Evolutionary conservation across 129 eudicot species (phyloP).

Genomic region (Centaurea solstitialis): DNA sequence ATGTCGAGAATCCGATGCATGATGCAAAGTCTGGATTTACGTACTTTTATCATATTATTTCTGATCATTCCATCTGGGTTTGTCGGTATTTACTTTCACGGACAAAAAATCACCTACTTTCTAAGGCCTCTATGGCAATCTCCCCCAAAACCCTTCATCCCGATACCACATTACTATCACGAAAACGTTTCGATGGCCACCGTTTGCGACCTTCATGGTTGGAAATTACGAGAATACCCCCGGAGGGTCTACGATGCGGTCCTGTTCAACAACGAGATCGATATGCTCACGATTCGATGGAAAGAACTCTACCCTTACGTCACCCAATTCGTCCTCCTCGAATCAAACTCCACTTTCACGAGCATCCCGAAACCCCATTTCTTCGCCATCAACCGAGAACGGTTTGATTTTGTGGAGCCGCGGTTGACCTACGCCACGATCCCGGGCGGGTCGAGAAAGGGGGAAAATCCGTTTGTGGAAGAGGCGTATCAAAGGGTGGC

Average conservation of each 20-base stretch:
- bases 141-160: constrained; percentile 58
- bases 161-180: constrained; percentile 50
- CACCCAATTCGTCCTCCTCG: constrained; percentile 59
- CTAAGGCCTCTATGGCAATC: constrained; percentile 64
- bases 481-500: constrained; percentile 67
- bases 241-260: constrained; percentile 68
- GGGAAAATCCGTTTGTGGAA: constrained; percentile 51
- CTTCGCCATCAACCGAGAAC: constrained; percentile 39
- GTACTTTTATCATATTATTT: constrained; percentile 34
- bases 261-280: constrained; percentile 60
- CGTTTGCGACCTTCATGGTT: constrained; percentile 59
- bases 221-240: constrained; percentile 68
- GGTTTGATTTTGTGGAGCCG: constrained; percentile 50
- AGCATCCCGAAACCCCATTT: constrained; percentile 46
- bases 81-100: constrained; percentile 41
- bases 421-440: constrained; percentile 57
- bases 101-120: constrained; percentile 63
- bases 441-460: constrained; percentile 54
- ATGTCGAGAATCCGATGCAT: constrained; percentile 48
- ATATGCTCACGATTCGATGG: constrained; percentile 71
- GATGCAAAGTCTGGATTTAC: constrained; percentile 45
- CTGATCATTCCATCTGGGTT: constrained; percentile 42
- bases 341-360: constrained; percentile 67
- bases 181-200: constrained; percentile 47
- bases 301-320: constrained; percentile 60